Evolutionary conservation across 495 filamentous ascomycete species (phyloP).

Genomic region (Aspergillus avenaceus): DNA sequence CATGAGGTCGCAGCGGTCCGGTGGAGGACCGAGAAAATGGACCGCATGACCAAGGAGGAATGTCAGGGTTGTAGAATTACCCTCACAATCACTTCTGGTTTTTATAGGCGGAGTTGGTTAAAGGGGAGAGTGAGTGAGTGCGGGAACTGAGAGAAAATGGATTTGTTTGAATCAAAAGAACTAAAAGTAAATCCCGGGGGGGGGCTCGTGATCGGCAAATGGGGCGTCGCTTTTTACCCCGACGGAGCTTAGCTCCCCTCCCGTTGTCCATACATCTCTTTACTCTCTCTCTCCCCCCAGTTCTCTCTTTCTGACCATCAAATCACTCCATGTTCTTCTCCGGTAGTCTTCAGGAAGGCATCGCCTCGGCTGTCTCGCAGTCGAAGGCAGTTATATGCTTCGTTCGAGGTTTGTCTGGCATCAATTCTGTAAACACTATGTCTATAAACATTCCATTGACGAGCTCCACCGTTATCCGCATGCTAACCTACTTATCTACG

Average conservation of each 20-base stretch:
- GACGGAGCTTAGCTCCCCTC: constrained; percentile 8
- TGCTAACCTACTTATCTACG: constrained; percentile 6
- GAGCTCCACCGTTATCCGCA: constrained; percentile 5
- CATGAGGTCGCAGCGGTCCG: constrained; percentile 20
- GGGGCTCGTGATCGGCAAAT: constrained; percentile 8
- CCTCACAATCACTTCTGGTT: no score
- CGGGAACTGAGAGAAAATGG: background rate
- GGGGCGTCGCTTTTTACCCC: background rate
- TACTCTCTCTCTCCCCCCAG: constrained; percentile 5
- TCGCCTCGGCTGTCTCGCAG: constrained; percentile 66
- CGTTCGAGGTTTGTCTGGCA: constrained; percentile 52
- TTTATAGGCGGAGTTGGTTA: no score
- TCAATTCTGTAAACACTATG: constrained; percentile 8
- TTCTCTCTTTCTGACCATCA: background rate
- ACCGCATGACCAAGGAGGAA: constrained; percentile 23
- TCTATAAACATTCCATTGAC: background rate
- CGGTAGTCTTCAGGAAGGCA: constrained; percentile 74
- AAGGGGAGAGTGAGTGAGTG: background rate
- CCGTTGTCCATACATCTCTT: background rate
- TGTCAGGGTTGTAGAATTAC: background rate
- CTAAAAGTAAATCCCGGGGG: background rate
- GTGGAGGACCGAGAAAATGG: constrained; percentile 27
- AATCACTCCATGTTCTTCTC: constrained; percentile 63
- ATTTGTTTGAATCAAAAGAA: background rate
- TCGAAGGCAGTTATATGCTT: constrained; percentile 66